Percentiles rank a stretch among this genome's conserved stretches.
Conservation (phyloP, 2,329 filamentous ascomycete species). For the Aotearoamyces nothofagi region DNA sequence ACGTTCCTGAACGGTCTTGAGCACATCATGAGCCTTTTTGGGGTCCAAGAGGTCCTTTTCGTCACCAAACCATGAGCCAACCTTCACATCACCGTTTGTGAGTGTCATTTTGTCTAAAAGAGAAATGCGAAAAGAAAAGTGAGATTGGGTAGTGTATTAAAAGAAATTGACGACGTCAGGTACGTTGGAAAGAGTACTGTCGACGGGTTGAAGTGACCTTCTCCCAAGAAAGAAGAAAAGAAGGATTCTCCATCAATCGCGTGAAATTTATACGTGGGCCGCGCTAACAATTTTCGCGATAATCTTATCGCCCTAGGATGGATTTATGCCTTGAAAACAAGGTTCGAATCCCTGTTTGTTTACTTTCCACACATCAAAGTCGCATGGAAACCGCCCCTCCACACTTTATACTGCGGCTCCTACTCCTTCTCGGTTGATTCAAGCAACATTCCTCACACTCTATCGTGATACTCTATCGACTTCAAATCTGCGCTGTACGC, state of each 20-base stretch:
- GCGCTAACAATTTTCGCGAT: no score
- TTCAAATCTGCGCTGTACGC: slow-evolving; percentile 4
- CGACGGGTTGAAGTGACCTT: slow-evolving; percentile 45
- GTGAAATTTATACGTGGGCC: no score
- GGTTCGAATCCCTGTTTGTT: neutral
- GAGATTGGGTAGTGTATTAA: slow-evolving; percentile 15
- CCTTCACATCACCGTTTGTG: slow-evolving; percentile 46
- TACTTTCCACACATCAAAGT: no score
- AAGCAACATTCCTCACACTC: neutral
- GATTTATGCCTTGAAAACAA: neutral
- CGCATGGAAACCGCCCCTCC: neutral
- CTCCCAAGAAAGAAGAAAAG: slow-evolving; percentile 36
- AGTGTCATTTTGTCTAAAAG: slow-evolving; percentile 47
- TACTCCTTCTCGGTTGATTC: no score
- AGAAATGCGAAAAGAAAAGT: slow-evolving; percentile 17
- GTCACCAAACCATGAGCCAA: slow-evolving; percentile 29
- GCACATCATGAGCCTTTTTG: slow-evolving; percentile 61
- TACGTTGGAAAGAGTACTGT: slow-evolving; percentile 25
- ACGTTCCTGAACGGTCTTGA: slow-evolving; percentile 61
- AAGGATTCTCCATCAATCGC: no score
- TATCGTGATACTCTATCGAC: neutral
- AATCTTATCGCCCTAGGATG: no score
- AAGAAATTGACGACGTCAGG: slow-evolving; percentile 26
- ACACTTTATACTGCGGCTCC: no score
- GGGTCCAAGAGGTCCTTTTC: slow-evolving; percentile 47